Base-by-base conservation (phyloP, 2,329 filamentous ascomycete genomes). In the Hortaea sp. region DNA sequence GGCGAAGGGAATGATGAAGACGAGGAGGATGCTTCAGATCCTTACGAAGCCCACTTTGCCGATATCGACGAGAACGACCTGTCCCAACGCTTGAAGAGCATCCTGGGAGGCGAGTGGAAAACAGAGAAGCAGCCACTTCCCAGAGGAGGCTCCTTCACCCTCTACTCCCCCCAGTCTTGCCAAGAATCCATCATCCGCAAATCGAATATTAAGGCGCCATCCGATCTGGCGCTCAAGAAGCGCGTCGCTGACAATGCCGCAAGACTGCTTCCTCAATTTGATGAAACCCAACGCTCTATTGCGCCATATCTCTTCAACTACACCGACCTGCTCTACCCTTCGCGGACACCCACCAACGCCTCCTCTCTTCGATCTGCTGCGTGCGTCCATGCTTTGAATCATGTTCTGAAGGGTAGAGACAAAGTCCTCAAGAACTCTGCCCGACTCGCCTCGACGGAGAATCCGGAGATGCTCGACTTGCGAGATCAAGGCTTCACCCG, bases 401-500 rank as follows among this genome's bases (percentile, higher is more conserved):
- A 97, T 62, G 74, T 97, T 37, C 82, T 94, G 66, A 95, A 95
- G 65, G 95, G 90, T 1, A 81, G 92, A 53, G 90, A 97, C 60
- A 79, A 82, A 29, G 85, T 97, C 0, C 78, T 97, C 50, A 97
- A 95, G 66, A 94, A 97, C 68, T 97, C 89, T 60, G 79, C 85
- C 45, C 86, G 82, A 53, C 68, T 94, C 7, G 73, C 83, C 7
- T 82, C 81, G 56, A 79, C 84, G 45, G 74, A 78, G 4, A 75
- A 77, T 7, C 74, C 74, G 34, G 53, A 59, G 3, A 82, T 85
- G 34, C 69, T 85, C 4, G 88, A 95, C 54, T 72, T 88, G 12
- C 80, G 88, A 52, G 92, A 98, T 56, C 92, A 98, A 66, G 92
- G 92, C 0, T 98, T 95, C 65, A 95, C 90, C 0, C 76, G 92